Conservation (phyloP, 306 rosid genomes). For the Vigna angularis region DNA sequence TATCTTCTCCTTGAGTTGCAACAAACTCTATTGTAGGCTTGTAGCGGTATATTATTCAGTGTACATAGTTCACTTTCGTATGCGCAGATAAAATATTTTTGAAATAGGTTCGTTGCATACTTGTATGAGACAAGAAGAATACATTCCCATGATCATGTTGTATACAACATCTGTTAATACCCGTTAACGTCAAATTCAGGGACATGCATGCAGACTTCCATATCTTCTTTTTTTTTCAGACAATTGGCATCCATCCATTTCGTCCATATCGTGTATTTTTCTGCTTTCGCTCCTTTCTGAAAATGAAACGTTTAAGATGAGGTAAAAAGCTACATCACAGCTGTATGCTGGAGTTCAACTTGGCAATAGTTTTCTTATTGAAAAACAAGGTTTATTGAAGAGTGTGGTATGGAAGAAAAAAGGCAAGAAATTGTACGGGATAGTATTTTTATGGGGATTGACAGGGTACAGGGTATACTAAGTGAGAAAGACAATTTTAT, state of each 20-base stretch:
- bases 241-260: not conserved
- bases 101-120: constrained; percentile 21
- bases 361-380: not conserved
- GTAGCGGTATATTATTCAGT: constrained; percentile 9
- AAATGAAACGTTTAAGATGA: not conserved
- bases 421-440: not conserved
- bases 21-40: not conserved
- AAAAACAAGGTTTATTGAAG: not conserved
- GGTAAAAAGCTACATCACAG: not conserved
- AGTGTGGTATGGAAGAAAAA: not conserved
- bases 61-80: constrained; percentile 36
- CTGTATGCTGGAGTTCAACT: not conserved
- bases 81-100: constrained; percentile 24
- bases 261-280: not conserved
- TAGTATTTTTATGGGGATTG: not conserved
- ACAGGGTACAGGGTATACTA: not conserved
- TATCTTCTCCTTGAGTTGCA: constrained; percentile 58
- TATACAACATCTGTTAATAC: constrained; percentile 14
- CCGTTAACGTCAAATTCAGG: constrained; percentile 17
- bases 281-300: not conserved
- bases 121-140: not conserved
- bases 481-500: not conserved
- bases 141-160: constrained; percentile 19
- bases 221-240: not conserved
- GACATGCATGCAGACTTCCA: not conserved